phyloP scores from a whole-genome alignment of 2,329 filamentous ascomycete species.

The Hymenoscyphus infarciens region DNA sequence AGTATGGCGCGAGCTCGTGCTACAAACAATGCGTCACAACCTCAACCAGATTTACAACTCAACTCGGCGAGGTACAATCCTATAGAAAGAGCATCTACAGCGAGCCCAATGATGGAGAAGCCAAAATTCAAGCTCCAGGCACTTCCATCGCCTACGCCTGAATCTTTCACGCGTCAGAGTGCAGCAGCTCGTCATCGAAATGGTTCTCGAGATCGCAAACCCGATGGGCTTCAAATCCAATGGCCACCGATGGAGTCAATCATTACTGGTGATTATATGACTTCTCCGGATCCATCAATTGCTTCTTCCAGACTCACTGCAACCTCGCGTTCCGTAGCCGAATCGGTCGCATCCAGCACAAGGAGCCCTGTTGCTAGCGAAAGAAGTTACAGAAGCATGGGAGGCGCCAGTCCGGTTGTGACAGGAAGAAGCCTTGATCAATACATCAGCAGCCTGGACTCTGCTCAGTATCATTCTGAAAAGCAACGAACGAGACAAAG shows the following conservation, averaged over 20 bases:
- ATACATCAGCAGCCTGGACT: slow-evolving; percentile 82
- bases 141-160: slow-evolving; percentile 66
- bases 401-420: slow-evolving; percentile 49
- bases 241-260: slow-evolving; percentile 50
- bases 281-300: slow-evolving; percentile 54
- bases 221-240: slow-evolving; percentile 66
- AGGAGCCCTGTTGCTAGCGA: slow-evolving; percentile 36
- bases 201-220: slow-evolving; percentile 75
- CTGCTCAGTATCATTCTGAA: slow-evolving; percentile 62
- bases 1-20: slow-evolving; percentile 30
- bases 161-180: slow-evolving; percentile 59
- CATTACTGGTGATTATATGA: slow-evolving; percentile 49
- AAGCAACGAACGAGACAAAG: slow-evolving; percentile 46
- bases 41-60: slow-evolving; percentile 39
- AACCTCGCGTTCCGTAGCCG: slow-evolving; percentile 41
- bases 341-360: slow-evolving; percentile 53
- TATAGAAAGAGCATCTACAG: slow-evolving; percentile 53
- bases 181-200: slow-evolving; percentile 60
- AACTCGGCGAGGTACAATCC: slow-evolving; percentile 36
- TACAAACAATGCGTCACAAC: slow-evolving; percentile 30
- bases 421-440: slow-evolving; percentile 70
- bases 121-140: slow-evolving; percentile 44
- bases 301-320: slow-evolving; percentile 55
- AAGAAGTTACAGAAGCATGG: slow-evolving; percentile 46
- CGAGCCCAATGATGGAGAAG: slow-evolving; percentile 60